These are phyloP conservation scores for Xylaria intraflava DNA, from an alignment of 495 filamentous ascomycete species.

Conservation along the genomic window DNA sequence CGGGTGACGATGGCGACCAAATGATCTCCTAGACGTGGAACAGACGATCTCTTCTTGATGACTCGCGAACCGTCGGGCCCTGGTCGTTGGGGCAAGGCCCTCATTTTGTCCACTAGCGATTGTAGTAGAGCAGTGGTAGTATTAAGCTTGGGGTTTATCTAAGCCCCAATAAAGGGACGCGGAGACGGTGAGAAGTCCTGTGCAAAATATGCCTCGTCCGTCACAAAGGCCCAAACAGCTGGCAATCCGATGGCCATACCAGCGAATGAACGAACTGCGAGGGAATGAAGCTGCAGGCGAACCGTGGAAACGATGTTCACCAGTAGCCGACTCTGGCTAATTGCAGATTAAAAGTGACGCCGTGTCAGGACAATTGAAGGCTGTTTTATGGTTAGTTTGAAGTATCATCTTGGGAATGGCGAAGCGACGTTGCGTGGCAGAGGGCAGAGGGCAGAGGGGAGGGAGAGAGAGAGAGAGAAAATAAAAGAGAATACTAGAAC, in stretches of 20 bases:
- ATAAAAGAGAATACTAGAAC: neutral
- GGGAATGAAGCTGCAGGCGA: neutral
- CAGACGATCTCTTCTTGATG: constrained; percentile 4
- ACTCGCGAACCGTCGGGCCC: constrained; percentile 16
- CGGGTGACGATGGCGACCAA: constrained; percentile 7
- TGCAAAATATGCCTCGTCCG: neutral
- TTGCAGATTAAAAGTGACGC: neutral
- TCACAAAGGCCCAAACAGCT: neutral
- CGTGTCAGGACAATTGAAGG: neutral
- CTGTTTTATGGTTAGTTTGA: neutral
- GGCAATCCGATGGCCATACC: neutral
- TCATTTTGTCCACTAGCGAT: constrained; percentile 3
- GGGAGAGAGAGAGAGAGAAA: neutral
- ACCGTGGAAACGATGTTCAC: neutral
- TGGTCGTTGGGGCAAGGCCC: constrained; percentile 1
- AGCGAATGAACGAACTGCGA: neutral
- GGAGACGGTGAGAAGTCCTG: neutral
- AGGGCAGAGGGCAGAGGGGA: neutral
- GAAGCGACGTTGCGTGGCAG: too few relatives aligned
- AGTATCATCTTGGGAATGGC: too few relatives aligned
- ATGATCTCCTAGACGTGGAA: constrained; percentile 20
- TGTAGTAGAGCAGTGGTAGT: neutral
- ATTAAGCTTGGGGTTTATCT: neutral
- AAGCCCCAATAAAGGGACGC: neutral
- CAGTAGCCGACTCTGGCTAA: neutral